A percentile compares a stretch with the other conserved stretches of the same genome.
These are phyloP conservation scores for Ganoderma meredithae DNA, from an alignment of 1,284 basidiomycete species.

Conservation along the genomic window DNA sequence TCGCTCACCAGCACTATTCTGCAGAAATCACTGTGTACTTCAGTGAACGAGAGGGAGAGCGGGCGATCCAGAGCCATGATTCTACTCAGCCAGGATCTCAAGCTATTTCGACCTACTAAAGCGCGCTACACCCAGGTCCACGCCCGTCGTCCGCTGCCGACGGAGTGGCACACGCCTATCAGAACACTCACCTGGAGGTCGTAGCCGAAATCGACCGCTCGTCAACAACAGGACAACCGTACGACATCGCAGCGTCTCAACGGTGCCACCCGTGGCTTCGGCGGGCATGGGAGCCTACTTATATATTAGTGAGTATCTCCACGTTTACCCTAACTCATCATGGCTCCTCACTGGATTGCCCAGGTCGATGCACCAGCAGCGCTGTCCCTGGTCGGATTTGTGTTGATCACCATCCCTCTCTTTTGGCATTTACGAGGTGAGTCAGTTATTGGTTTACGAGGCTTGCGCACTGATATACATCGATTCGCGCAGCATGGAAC, in stretches of 20 bases:
- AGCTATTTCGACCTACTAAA: neutral
- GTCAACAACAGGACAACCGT: neutral
- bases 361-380: constrained; percentile 24
- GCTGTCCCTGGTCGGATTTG: constrained; percentile 29
- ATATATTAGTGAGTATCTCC: neutral
- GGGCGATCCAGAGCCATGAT: neutral
- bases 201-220: neutral
- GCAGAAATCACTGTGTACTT: neutral
- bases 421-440: constrained; percentile 66
- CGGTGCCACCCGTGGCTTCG: neutral
- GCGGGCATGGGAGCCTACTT: neutral
- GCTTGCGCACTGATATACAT: constrained; percentile 4
- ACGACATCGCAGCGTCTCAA: neutral
- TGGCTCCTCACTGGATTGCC: neutral
- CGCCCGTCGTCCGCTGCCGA: neutral
- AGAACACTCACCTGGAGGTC: neutral
- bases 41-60: neutral
- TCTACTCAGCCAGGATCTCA: neutral
- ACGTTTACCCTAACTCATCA: neutral
- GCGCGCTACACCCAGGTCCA: neutral
- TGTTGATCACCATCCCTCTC: constrained; percentile 50
- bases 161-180: constrained; percentile 1
- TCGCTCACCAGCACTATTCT: neutral
- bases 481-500: constrained; percentile 46
- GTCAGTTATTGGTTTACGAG: constrained; percentile 9